These are phyloP conservation scores for Xylaria digitata DNA, from an alignment of 2,329 filamentous ascomycete species.

Conservation along the genomic window DNA sequence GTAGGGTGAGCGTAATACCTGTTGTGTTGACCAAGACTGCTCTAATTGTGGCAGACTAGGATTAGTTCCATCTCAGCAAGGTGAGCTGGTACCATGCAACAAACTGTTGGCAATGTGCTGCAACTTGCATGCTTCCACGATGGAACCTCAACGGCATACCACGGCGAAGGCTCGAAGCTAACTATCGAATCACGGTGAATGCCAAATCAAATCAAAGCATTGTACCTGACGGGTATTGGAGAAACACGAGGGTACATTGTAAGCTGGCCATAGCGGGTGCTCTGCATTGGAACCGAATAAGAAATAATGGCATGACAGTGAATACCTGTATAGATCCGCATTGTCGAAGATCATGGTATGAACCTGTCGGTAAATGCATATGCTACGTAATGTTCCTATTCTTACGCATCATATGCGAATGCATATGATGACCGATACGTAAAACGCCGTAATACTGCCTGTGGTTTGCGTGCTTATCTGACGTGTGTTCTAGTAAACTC, in stretches of 20 bases:
- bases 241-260: neutral
- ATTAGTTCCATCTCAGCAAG: neutral
- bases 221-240: neutral
- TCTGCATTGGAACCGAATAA: neutral
- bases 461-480: constrained; percentile 19
- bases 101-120: constrained; percentile 12
- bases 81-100: constrained; percentile 16
- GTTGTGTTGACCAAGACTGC: constrained; percentile 2
- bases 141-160: neutral
- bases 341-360: constrained; percentile 13
- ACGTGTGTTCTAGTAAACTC: constrained; percentile 3
- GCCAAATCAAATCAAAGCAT: neutral
- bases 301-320: neutral
- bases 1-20: neutral
- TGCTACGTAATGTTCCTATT: neutral
- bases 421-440: neutral
- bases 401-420: neutral
- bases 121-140: constrained; percentile 17
- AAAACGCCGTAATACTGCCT: constrained; percentile 8
- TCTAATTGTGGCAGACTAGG: constrained; percentile 8
- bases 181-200: constrained; percentile 14
- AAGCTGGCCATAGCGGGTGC: neutral
- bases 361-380: constrained; percentile 11
- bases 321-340: neutral
- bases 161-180: neutral